Evolutionary conservation across 371 early-diverging fungal genomes (phyloP), one percentile per base, ranked within the genome.

Genomic region (Mucor piriformis): DNA sequence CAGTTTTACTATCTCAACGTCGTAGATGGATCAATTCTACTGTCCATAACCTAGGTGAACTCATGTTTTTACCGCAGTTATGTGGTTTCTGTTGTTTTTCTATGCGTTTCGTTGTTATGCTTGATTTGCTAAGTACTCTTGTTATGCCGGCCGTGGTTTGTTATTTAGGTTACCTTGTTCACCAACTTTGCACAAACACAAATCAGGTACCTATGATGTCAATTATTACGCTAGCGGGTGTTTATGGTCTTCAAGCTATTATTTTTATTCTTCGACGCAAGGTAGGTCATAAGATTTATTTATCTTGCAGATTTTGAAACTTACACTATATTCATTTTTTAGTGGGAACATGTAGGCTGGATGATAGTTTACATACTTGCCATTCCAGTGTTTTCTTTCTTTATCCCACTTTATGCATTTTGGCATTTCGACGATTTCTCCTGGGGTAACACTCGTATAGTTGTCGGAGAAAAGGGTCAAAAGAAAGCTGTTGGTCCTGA

Each of bases 1-100:
- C 83, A 23, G 92, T 99, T 7, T 82, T 99, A 21, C 63, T 98
- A 23, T 97, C 97, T 4, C 98, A 97, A 69, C 86, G 98, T 55
- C 87, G 98, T 70, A 79, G 98, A 58, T 97, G 98, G 98, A 98
- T 98, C 60, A 98, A 98, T 75, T 95, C 95, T 3, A 98, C 98
- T 0, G 88, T 97, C n/a, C 94, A 94, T 75, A 98, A 98, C 66
- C 71, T 97, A 50, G 88, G 94, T 61, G 98, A 96, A 70, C 79
- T 98, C 13, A 83, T 94, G 58, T 80, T 89, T 42, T 79, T 97
- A 24, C 88, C 90, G 32, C 87, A 89, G 43, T 80, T 96, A 13
- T 97, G 98, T 63, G 98, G 98, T 16, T 95, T 94, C 69, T 95
- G 93, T 69, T 94, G 93, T 65, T 96, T 95, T 78, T 95, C 95